phyloP scores from a whole-genome alignment of 2,329 filamentous ascomycete species.

The Pestalotiopsis sp. region DNA sequence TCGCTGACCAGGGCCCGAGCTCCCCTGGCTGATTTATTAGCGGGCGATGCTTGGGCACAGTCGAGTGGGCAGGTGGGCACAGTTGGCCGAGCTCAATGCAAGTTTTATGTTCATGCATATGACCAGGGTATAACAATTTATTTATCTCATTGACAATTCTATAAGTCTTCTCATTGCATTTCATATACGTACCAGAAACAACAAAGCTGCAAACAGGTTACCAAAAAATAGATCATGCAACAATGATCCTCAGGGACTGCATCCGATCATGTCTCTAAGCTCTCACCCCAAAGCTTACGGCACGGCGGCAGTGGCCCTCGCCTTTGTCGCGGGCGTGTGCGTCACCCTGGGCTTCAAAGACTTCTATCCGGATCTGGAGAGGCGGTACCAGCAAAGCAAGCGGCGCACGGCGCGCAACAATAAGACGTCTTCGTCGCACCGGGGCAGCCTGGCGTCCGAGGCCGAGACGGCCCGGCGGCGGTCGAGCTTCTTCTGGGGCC shows the following conservation, averaged over 20 bases:
- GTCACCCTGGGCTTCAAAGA: constrained; percentile 80
- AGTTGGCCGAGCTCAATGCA: background rate
- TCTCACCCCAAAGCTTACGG: constrained; percentile 65
- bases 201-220: background rate
- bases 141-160: background rate
- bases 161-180: background rate
- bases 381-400: constrained; percentile 56
- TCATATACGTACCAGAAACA: background rate
- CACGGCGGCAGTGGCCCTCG: constrained; percentile 66
- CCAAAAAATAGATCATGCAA: background rate
- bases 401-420: constrained; percentile 30
- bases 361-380: constrained; percentile 74
- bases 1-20: constrained; percentile 25
- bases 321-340: constrained; percentile 78
- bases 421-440: constrained; percentile 9
- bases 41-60: background rate
- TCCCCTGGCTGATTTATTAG: constrained; percentile 13
- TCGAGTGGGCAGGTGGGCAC: background rate
- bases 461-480: constrained; percentile 31
- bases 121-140: background rate
- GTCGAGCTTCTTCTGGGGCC: constrained; percentile 50
- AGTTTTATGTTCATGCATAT: background rate
- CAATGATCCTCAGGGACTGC: background rate
- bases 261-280: constrained; percentile 55
- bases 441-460: constrained; percentile 13